Evolutionary conservation across 2,329 filamentous ascomycete genomes (phyloP), one percentile per base, ranked within the genome.

Genomic region (Venturia oleaginea): DNA sequence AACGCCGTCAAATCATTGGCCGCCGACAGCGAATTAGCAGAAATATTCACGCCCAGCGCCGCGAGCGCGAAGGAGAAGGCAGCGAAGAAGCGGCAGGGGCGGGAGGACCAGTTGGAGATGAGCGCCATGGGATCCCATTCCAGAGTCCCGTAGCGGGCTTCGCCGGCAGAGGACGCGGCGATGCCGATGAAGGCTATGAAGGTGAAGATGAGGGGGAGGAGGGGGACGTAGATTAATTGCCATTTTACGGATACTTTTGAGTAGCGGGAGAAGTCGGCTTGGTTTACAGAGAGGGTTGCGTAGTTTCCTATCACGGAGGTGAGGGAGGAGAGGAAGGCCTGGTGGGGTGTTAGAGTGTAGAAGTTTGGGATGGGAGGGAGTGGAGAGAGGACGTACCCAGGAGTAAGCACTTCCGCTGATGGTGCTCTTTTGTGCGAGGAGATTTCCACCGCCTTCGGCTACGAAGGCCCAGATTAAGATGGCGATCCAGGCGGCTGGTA

Each of bases 381-480:
- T 22, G 43, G 19, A 22, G 22, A 19, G 19, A 8, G 22, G 43
- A 48, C 22, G 2, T 4, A 81, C 73, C 79, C 81, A 85, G 57
- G 79, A 79, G 67, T 84, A 84, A 43, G 77, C 73, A 22, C 77
- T 77, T 0, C 82, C 82, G 0, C 73, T 72, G 5, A 84, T 73
- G 0, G 76, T 79, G 3, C 78, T 69, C 24, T 75, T 77, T 62
- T 81, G 77, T 24, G 74, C 67, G 66, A 81, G 81, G 65, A 84
- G 73, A 5, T 81, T 77, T 0, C 72, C 73, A 24, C 82, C 81
- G 3, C 82, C 81, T 61, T 83, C 82, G 4, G 78, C 76, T 2
- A 81, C 79, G 66, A 88, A 80, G 4, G 81, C 81, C 85, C 85
- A 88, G 57, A 85, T 82, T 69, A 88, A 77, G 27, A 85, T 86